Evolutionary conservation across 1,139 yeast species (phyloP).

Genomic region (Lodderomyces elongisporus): DNA sequence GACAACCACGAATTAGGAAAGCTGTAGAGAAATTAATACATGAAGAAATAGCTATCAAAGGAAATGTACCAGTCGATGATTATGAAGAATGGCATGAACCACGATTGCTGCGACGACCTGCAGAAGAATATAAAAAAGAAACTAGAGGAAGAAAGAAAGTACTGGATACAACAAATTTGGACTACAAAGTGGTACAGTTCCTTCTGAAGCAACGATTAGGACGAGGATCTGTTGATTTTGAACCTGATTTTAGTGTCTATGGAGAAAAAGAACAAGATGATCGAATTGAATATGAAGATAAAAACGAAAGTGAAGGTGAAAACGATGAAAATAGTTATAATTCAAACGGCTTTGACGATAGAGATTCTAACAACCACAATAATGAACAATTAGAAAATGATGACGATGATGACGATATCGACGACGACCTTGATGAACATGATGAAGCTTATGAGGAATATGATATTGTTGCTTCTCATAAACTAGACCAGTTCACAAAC

Average conservation of each 20-base stretch:
- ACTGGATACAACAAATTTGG: neutral
- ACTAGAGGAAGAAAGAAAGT: neutral
- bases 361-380: too few species aligned
- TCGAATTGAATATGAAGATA: too few species aligned
- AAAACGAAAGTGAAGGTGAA: too few species aligned
- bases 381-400: neutral
- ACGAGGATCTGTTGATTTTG: too few species aligned
- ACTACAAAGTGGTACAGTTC: too few species aligned
- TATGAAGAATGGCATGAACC: constrained; percentile 36
- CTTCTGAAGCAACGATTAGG: too few species aligned
- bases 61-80: constrained; percentile 32
- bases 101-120: too few species aligned
- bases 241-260: too few species aligned
- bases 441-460: constrained; percentile 10
- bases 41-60: constrained; percentile 12
- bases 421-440: constrained; percentile 6
- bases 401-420: neutral
- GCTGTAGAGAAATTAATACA: constrained; percentile 14
- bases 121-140: constrained; percentile 1
- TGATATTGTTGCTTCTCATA: constrained; percentile 9
- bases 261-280: too few species aligned
- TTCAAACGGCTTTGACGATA: constrained; percentile 1
- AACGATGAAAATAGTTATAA: too few species aligned
- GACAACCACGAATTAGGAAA: constrained; percentile 14
- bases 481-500: constrained; percentile 14